These are phyloP conservation scores for Neophaeococcomyces aloes DNA, from an alignment of 2,329 filamentous ascomycete species.

Conservation along the genomic window DNA sequence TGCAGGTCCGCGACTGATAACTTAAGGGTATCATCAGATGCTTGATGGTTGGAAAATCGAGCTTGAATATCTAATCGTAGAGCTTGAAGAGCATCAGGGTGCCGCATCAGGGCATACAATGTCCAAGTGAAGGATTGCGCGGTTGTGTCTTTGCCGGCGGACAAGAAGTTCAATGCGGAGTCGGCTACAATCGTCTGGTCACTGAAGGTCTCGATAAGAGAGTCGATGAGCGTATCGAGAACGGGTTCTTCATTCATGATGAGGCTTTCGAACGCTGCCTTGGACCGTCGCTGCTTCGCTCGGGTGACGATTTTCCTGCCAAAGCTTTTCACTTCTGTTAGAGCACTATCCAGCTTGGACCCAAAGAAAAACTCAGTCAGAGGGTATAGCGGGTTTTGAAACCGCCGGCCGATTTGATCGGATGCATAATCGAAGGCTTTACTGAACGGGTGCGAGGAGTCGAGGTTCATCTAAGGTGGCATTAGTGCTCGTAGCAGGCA, in stretches of 20 bases:
- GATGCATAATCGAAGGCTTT: slow-evolving; percentile 53
- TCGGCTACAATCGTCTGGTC: slow-evolving; percentile 48
- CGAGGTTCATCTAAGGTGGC: slow-evolving; percentile 50
- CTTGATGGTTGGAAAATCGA: slow-evolving; percentile 9
- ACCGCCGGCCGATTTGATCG: slow-evolving; percentile 48
- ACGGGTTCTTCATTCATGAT: slow-evolving; percentile 10
- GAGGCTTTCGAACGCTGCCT: slow-evolving; percentile 13
- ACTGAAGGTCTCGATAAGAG: slow-evolving; percentile 48
- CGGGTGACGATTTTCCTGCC: slow-evolving; percentile 48
- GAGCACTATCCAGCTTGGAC: slow-evolving; percentile 37
- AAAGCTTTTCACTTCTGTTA: slow-evolving; percentile 44
- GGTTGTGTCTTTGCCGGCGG: slow-evolving; percentile 54
- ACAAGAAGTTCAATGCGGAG: slow-evolving; percentile 56
- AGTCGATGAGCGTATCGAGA: slow-evolving; percentile 50
- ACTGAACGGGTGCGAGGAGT: slow-evolving; percentile 50
- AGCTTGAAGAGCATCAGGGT: slow-evolving; percentile 28
- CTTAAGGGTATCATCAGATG: neutral
- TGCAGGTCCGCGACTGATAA: slow-evolving; percentile 29
- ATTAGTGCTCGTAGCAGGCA: neutral
- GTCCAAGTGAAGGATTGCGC: slow-evolving; percentile 57
- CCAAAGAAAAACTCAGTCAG: slow-evolving; percentile 48
- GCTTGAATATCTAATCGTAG: slow-evolving; percentile 15
- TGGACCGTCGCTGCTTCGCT: slow-evolving; percentile 34
- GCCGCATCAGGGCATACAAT: slow-evolving; percentile 49
- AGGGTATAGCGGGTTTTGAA: slow-evolving; percentile 56